Conservation (phyloP, 768 basidiomycete genomes). For the Boletellus ananas region DNA sequence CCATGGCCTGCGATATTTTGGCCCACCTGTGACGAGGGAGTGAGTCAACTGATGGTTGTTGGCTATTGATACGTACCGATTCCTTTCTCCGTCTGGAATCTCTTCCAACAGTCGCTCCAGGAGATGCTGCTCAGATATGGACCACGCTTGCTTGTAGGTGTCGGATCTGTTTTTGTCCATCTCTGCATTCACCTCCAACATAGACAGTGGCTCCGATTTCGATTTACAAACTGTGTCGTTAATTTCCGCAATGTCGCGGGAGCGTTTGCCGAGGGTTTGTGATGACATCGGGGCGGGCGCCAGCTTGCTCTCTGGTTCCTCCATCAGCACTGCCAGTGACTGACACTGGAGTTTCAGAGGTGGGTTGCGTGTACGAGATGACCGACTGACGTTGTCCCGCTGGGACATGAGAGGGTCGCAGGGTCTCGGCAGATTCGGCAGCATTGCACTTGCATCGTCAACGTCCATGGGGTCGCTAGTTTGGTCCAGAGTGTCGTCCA, state of each 20-base stretch:
- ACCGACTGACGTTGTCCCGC: constrained; percentile 7
- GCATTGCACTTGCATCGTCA: constrained; percentile 9
- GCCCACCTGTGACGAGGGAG: constrained; percentile 51
- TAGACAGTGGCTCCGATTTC: constrained; percentile 13
- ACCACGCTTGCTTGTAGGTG: constrained; percentile 84
- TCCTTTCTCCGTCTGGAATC: constrained; percentile 73
- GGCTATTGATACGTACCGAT: constrained; percentile 45
- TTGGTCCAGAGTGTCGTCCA: constrained; percentile 9
- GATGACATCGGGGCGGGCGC: constrained; percentile 11
- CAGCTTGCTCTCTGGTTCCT: constrained; percentile 5
- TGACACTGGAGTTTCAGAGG: constrained; percentile 29
- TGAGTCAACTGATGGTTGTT: constrained; percentile 9
- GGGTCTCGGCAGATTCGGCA: not conserved
- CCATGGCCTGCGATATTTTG: constrained; percentile 80
- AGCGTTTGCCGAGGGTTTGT: constrained; percentile 27
- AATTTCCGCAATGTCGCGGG: constrained; percentile 18
- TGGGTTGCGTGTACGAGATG: constrained; percentile 29
- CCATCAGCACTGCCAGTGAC: constrained; percentile 6
- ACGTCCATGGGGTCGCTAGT: constrained; percentile 10
- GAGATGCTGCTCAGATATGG: constrained; percentile 68
- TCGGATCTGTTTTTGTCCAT: constrained; percentile 36
- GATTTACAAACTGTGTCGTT: constrained; percentile 13
- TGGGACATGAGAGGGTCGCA: constrained; percentile 5
- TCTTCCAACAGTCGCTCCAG: constrained; percentile 71
- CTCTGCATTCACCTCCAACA: constrained; percentile 20